Evolutionary conservation across 2,329 filamentous ascomycete species (phyloP).

Genomic region (Clonostachys rhizophaga): DNA sequence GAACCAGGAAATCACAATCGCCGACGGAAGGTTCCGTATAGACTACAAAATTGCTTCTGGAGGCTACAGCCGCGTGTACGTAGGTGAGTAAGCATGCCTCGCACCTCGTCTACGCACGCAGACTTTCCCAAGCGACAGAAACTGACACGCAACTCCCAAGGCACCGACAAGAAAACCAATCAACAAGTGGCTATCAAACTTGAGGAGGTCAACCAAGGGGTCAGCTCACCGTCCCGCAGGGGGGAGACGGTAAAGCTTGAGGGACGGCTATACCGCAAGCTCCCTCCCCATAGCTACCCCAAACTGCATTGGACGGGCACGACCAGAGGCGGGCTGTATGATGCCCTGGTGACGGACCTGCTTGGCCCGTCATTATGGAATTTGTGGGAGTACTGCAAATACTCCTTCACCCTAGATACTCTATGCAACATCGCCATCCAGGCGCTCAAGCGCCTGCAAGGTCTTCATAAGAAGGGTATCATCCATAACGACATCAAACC

Average conservation of each 20-base stretch:
- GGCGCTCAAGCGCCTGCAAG: conserved; percentile 97
- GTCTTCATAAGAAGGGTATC: conserved; percentile 99
- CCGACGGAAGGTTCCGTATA: no score
- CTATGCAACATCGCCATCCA: conserved; percentile 94
- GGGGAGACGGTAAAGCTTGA: conserved; percentile 89
- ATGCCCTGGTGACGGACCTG: conserved; percentile 97
- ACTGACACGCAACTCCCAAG: conserved; percentile 22
- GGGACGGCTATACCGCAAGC: conserved; percentile 98
- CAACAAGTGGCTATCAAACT: conserved; percentile 99
- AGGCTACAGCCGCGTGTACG: neutral
- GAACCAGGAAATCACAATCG: no score
- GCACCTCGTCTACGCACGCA: neutral
- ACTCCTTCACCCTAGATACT: conserved; percentile 98
- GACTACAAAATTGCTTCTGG: neutral
- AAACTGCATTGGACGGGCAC: conserved; percentile 93
- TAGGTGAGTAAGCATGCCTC: neutral
- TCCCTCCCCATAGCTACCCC: conserved; percentile 20
- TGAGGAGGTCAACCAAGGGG: conserved; percentile 98
- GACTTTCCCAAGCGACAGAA: neutral
- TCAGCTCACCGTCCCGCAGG: conserved; percentile 89
- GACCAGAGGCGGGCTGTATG: conserved; percentile 73
- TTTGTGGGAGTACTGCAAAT: conserved; percentile 99
- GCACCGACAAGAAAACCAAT: conserved; percentile 98
- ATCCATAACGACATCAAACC: conserved; percentile 99
- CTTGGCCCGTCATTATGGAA: conserved; percentile 94